A percentile compares a stretch with the other conserved stretches of the same genome.
Conservation (phyloP, 345 rosid species). For the Arabidopsis suecica region DNA sequence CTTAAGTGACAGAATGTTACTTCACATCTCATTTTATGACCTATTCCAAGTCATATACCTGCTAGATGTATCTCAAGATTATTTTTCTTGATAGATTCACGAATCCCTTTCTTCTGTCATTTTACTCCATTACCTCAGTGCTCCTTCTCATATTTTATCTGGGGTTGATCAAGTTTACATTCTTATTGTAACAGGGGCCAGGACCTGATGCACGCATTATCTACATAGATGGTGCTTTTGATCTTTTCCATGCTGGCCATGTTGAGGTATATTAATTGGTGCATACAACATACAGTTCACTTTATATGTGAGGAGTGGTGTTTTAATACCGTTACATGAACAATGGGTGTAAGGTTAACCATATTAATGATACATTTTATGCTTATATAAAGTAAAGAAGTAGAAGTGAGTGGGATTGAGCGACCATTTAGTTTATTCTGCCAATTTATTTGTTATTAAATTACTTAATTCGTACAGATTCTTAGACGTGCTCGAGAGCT, state of each 20-base stretch:
- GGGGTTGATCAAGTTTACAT: constrained; percentile 11
- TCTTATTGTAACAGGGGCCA: constrained; percentile 66
- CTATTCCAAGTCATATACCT: not conserved
- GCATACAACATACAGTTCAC: constrained; percentile 16
- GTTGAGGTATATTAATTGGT: constrained; percentile 69
- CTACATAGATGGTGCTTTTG: constrained; percentile 96
- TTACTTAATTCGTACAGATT: constrained; percentile 54
- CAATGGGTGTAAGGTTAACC: not conserved
- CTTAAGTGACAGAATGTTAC: constrained; percentile 8
- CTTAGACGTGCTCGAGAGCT: constrained; percentile 87
- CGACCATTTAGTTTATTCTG: constrained; percentile 8
- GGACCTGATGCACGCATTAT: constrained; percentile 83
- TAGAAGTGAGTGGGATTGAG: not conserved
- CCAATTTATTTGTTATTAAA: constrained; percentile 11
- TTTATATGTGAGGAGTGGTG: not conserved
- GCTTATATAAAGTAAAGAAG: constrained; percentile 10
- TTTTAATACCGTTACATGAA: not conserved
- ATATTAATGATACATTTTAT: not conserved
- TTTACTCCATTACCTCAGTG: not conserved
- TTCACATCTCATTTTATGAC: constrained; percentile 1
- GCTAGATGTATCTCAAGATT: constrained; percentile 14
- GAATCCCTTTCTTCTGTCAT: not conserved
- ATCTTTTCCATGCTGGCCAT: constrained; percentile 99
- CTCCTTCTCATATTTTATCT: constrained; percentile 19
- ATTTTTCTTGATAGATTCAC: constrained; percentile 20